phyloP scores from a whole-genome alignment of 2,329 filamentous ascomycete genomes.

The Aureobasidium sp. region DNA sequence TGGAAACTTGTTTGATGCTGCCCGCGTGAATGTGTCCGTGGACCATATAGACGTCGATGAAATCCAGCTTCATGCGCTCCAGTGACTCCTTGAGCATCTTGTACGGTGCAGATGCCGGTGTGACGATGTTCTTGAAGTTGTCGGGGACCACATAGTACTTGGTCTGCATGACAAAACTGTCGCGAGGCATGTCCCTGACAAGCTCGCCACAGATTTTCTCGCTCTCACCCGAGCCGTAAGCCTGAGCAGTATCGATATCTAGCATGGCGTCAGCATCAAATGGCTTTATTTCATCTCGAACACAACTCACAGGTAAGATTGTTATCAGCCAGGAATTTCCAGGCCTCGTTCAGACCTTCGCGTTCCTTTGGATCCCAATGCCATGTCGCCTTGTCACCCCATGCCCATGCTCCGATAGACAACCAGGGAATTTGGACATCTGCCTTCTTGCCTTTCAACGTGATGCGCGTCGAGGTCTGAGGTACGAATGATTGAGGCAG shows the following conservation, averaged over 20 bases:
- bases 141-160: constrained; percentile 35
- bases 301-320: constrained; percentile 29
- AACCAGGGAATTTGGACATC: constrained; percentile 21
- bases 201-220: constrained; percentile 37
- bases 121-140: constrained; percentile 29
- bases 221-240: constrained; percentile 37
- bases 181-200: constrained; percentile 31
- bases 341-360: constrained; percentile 33
- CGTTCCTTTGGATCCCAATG: constrained; percentile 33
- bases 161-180: constrained; percentile 36
- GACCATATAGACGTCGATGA: constrained; percentile 35
- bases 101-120: constrained; percentile 30
- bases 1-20: constrained; percentile 34
- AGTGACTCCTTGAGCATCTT: constrained; percentile 32
- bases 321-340: constrained; percentile 31
- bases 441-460: constrained; percentile 20
- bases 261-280: not conserved
- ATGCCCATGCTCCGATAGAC: constrained; percentile 25
- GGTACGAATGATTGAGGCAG: constrained; percentile 19
- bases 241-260: constrained; percentile 39
- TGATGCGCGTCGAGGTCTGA: constrained; percentile 16
- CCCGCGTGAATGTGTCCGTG: constrained; percentile 38
- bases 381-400: constrained; percentile 24
- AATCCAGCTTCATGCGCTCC: constrained; percentile 32
- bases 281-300: not conserved